Conservation (phyloP, 768 basidiomycete genomes). For the Lentinula guzmanii region DNA sequence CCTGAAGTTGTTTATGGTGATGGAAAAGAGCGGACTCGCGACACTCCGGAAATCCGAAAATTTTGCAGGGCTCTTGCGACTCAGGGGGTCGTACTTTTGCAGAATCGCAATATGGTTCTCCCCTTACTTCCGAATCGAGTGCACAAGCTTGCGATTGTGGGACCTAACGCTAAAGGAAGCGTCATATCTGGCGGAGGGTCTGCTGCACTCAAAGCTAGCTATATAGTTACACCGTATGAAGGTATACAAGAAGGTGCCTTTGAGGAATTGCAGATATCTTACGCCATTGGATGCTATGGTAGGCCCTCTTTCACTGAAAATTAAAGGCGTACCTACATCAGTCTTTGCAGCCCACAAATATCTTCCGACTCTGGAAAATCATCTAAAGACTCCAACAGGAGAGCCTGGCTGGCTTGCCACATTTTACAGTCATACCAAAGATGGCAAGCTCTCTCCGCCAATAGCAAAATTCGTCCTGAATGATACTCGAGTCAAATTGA, state of each 20-base stretch:
- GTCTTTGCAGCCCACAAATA: slow-evolving; percentile 52
- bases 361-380: slow-evolving; percentile 61
- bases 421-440: slow-evolving; percentile 52
- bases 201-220: slow-evolving; percentile 62
- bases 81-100: slow-evolving; percentile 60
- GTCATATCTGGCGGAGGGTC: slow-evolving; percentile 77
- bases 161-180: slow-evolving; percentile 59
- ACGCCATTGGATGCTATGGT: slow-evolving; percentile 65
- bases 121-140: slow-evolving; percentile 36
- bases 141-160: slow-evolving; percentile 57
- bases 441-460: slow-evolving; percentile 36
- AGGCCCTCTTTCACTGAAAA: slow-evolving; percentile 10
- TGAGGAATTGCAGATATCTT: slow-evolving; percentile 41
- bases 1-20: slow-evolving; percentile 60
- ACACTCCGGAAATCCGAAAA: slow-evolving; percentile 41
- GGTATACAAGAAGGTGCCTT: slow-evolving; percentile 49
- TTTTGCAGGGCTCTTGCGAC: slow-evolving; percentile 55
- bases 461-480: slow-evolving; percentile 42
- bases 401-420: slow-evolving; percentile 58
- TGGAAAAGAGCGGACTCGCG: slow-evolving; percentile 49
- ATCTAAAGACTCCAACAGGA: slow-evolving; percentile 44
- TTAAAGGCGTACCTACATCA: not conserved
- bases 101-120: slow-evolving; percentile 52
- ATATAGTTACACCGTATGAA: slow-evolving; percentile 58
- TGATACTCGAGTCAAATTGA: slow-evolving; percentile 61